Base-by-base conservation (phyloP, 78 protist species). In the Protostelium mycophagum region DNA sequence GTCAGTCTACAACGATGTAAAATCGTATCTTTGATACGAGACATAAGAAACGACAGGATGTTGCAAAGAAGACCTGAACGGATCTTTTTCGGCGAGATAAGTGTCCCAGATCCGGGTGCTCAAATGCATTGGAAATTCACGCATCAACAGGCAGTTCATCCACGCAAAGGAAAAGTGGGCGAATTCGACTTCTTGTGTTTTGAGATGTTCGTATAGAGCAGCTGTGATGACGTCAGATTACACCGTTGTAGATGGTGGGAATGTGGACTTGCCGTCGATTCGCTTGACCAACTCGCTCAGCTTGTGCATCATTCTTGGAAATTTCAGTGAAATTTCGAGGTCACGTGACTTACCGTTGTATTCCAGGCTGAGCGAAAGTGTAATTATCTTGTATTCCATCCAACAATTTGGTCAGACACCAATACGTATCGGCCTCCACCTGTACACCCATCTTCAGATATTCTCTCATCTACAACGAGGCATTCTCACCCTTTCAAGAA, bases 91-190 rank as follows among this genome's bases (percentile, higher is more conserved):
- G 38, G 92, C 85, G 38, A 96, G 51, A 87, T 98, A 98, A 28
- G 99, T 96, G 87, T 98, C 99, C 94, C 95, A 96, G 87, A 98
- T 89, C 1, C 99, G 38, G 25, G 94, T 37, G 35, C 88, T 88
- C 83, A 94, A 39, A 0, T 10, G 87, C 35, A 95, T 90, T 1
- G 97, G 93, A 0, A 98, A 37, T 86, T 98, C 99, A 28, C 99
- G 89, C 90, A 97, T 83, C 9, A 98, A 92, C 31, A 98, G 85
- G 86, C 99, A 98, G 83, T 98, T 98, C 98, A 98, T 97, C 99
- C 99, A 98, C 0, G 99, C 95, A 90, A 98, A 98, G 31, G 98
- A 91, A 88, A 98, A 98, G 37, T 98, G 98, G 9, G 96, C 51
- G 86, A 89, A 98, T 35, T 92, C 89, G 0, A 97, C 83, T 35